Conservation (phyloP, 2,329 filamentous ascomycete genomes). For the Geoglossum cookeanum region DNA sequence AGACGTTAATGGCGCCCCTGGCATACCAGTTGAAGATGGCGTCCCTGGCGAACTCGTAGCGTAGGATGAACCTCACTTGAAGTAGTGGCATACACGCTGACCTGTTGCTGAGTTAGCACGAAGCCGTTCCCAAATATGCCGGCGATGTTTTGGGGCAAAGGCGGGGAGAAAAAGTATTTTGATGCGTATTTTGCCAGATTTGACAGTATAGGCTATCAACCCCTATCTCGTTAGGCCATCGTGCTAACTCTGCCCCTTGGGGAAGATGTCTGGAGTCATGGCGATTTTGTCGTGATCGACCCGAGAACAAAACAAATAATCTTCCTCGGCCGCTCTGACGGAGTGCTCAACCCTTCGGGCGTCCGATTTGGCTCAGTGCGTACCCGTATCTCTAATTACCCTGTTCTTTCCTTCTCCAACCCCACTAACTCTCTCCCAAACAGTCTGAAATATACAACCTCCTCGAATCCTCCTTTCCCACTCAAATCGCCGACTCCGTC, state of each 20-base stretch:
- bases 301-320: constrained; percentile 44
- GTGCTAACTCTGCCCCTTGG: background rate
- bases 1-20: constrained; percentile 25
- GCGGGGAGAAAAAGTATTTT: constrained; percentile 23
- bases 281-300: constrained; percentile 58
- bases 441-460: constrained; percentile 55
- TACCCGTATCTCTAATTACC: background rate
- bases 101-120: constrained; percentile 18
- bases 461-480: constrained; percentile 44
- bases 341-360: constrained; percentile 54
- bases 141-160: constrained; percentile 27
- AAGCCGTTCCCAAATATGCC: constrained; percentile 48
- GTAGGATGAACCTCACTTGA: constrained; percentile 6
- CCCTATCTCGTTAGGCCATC: background rate
- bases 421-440: background rate
- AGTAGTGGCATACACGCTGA: background rate
- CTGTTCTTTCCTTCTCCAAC: background rate
- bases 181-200: constrained; percentile 28
- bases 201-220: constrained; percentile 12
- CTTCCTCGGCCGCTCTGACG: constrained; percentile 44
- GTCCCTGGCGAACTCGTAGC: constrained; percentile 58
- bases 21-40: constrained; percentile 37
- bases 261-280: constrained; percentile 55
- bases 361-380: constrained; percentile 52
- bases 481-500: constrained; percentile 48